These are phyloP conservation scores for Cercophora scortea DNA, from an alignment of 495 filamentous ascomycete genomes.

Conservation along the genomic window DNA sequence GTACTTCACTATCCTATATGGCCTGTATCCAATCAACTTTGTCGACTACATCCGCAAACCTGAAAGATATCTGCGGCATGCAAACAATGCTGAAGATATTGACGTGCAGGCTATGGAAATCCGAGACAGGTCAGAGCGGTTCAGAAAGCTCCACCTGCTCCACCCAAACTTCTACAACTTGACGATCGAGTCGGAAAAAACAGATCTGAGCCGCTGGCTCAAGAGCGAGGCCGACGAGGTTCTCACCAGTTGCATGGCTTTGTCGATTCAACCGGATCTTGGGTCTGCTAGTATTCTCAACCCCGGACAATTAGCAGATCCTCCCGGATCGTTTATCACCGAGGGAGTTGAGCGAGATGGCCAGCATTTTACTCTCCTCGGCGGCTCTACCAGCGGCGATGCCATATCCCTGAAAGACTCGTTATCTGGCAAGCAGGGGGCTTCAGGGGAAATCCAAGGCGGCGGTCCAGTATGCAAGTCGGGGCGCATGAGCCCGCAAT, in stretches of 20 bases:
- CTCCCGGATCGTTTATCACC: neutral
- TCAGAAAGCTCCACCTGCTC: slow-evolving; percentile 56
- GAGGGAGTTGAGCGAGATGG: slow-evolving; percentile 18
- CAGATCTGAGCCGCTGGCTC: slow-evolving; percentile 61
- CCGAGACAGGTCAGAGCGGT: slow-evolving; percentile 56
- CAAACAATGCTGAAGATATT: slow-evolving; percentile 56
- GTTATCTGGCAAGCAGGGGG: slow-evolving; percentile 21
- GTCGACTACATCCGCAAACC: slow-evolving; percentile 71
- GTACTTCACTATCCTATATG: slow-evolving; percentile 74
- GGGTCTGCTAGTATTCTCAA: neutral
- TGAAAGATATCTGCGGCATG: slow-evolving; percentile 57
- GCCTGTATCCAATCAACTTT: slow-evolving; percentile 73
- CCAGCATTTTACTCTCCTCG: slow-evolving; percentile 24
- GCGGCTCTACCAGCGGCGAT: slow-evolving; percentile 20
- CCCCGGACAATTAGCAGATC: neutral
- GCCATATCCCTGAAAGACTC: slow-evolving; percentile 3
- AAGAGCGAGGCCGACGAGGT: slow-evolving; percentile 66
- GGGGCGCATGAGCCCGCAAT: slow-evolving; percentile 28
- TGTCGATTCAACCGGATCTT: slow-evolving; percentile 23
- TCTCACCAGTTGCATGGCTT: slow-evolving; percentile 58
- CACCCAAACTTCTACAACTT: slow-evolving; percentile 68
- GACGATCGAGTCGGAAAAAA: slow-evolving; percentile 64
- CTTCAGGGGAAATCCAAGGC: no score
- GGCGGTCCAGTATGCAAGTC: neutral
- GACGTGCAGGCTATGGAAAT: slow-evolving; percentile 67